These are phyloP conservation scores for Pseudocercospora vitis DNA, from an alignment of 2,329 filamentous ascomycete species.

Conservation along the genomic window DNA sequence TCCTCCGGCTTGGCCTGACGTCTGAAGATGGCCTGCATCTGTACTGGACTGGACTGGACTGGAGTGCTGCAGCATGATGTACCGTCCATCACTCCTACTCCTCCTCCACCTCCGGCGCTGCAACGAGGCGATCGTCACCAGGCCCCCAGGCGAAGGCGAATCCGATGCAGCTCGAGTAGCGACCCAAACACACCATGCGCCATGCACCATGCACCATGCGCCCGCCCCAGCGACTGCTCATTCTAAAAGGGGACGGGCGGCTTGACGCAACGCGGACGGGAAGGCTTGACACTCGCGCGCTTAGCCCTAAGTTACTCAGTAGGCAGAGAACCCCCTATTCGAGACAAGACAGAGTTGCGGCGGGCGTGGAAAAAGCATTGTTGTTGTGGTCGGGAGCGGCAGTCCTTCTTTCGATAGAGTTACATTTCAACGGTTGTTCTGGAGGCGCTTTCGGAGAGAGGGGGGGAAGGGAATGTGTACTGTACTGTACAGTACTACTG, in stretches of 20 bases:
- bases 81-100: no score
- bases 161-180: neutral
- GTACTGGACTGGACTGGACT: neutral
- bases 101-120: no score
- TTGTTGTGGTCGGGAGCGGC: no score
- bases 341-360: slow-evolving; percentile 10
- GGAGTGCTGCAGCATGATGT: neutral
- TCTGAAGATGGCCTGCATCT: neutral
- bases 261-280: slow-evolving; percentile 4
- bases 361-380: neutral
- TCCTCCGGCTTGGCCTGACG: slow-evolving; percentile 11
- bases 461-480: no score
- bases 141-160: neutral
- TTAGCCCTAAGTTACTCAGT: slow-evolving; percentile 4
- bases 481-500: no score
- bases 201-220: no score
- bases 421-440: neutral
- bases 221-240: neutral
- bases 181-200: neutral
- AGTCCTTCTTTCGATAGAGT: slow-evolving; percentile 1
- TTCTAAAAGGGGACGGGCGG: slow-evolving; percentile 5
- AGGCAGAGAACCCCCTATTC: slow-evolving; percentile 8
- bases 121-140: neutral
- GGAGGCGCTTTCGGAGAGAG: neutral
- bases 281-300: slow-evolving; percentile 1